Evolutionary conservation across 1,139 yeast genomes (phyloP).

Genomic region (Scheffersomyces segobiensis): DNA sequence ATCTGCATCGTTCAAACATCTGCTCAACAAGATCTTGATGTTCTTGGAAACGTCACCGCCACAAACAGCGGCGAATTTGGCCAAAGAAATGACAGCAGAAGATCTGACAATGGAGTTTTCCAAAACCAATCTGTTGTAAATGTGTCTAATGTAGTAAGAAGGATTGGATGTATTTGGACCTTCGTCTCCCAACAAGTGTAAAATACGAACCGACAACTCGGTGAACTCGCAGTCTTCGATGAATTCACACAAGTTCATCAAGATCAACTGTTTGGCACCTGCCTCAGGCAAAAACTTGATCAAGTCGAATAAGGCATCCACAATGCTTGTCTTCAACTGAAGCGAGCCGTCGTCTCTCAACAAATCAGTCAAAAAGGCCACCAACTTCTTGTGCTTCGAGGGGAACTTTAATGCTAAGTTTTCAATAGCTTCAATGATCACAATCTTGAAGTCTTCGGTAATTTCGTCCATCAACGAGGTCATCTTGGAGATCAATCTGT

Average conservation of each 20-base stretch:
- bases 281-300: constrained; percentile 80
- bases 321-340: constrained; percentile 79
- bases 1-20: constrained; percentile 87
- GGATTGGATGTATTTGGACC: constrained; percentile 90
- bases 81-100: constrained; percentile 89
- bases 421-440: constrained; percentile 92
- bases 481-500: constrained; percentile 83
- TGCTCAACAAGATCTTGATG: constrained; percentile 70
- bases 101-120: constrained; percentile 95
- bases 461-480: constrained; percentile 90
- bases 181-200: constrained; percentile 89
- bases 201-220: constrained; percentile 85
- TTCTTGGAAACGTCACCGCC: constrained; percentile 68
- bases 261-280: constrained; percentile 74
- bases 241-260: constrained; percentile 90
- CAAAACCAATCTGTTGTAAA: constrained; percentile 92
- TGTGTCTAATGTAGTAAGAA: constrained; percentile 89
- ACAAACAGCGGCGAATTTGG: constrained; percentile 85
- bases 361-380: constrained; percentile 77
- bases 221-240: constrained; percentile 98
- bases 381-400: constrained; percentile 79
- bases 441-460: constrained; percentile 92
- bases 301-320: constrained; percentile 90
- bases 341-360: constrained; percentile 91
- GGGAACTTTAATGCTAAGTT: constrained; percentile 93